Conservation (phyloP, 139 green algal genomes). For the Haematococcus sp. region DNA sequence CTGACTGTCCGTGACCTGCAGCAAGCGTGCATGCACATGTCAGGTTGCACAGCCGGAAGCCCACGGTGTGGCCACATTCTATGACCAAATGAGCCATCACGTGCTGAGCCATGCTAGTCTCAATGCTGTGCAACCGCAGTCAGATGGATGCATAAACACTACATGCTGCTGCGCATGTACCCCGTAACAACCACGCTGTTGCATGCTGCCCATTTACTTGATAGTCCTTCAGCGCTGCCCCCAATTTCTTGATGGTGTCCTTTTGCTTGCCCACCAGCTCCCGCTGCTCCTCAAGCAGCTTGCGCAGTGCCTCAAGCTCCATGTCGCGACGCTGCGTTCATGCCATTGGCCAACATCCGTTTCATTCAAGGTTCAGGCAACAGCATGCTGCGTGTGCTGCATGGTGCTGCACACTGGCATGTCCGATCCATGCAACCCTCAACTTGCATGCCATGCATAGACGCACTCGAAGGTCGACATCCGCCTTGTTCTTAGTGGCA, state of each 20-base stretch:
- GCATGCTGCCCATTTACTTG: too few species aligned
- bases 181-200: too few species aligned
- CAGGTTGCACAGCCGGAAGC: too few species aligned
- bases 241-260: background rate
- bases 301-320: constrained; percentile 14
- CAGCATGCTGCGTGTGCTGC: too few species aligned
- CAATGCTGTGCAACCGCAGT: too few species aligned
- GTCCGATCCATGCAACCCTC: too few species aligned
- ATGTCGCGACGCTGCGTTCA: constrained; percentile 5
- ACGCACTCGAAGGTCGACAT: constrained; percentile 19
- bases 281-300: constrained; percentile 27
- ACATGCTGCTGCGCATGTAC: too few species aligned
- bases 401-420: too few species aligned
- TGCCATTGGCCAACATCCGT: background rate
- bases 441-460: background rate
- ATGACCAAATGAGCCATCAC: too few species aligned
- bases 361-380: background rate
- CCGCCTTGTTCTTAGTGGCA: constrained; percentile 5
- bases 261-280: constrained; percentile 14
- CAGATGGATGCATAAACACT: too few species aligned
- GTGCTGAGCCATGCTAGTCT: too few species aligned
- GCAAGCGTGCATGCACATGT: background rate
- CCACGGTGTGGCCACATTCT: too few species aligned
- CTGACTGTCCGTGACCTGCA: background rate
- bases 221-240: background rate